These are phyloP conservation scores for Solanum appendiculatum DNA, from an alignment of 257 asterid genomes.

Conservation along the genomic window DNA sequence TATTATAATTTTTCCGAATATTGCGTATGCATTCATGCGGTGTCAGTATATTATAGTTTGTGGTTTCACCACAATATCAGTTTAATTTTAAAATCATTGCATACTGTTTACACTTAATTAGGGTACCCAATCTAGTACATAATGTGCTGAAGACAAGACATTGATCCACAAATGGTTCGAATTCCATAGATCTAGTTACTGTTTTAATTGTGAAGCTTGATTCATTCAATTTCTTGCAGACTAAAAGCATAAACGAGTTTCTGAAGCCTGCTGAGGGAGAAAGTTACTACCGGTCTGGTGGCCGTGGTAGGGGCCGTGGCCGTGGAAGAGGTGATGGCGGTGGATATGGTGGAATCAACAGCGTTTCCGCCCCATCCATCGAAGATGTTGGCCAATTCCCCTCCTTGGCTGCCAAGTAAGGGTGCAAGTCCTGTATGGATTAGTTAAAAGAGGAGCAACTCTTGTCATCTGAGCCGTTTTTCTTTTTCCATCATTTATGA, in stretches of 20 bases:
- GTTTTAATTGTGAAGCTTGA: neutral
- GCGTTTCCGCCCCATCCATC: neutral
- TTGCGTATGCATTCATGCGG: neutral
- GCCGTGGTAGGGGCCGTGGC: slow-evolving; percentile 1
- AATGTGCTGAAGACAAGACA: neutral
- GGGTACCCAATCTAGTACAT: neutral
- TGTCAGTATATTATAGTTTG: neutral
- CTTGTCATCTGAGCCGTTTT: neutral
- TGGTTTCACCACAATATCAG: neutral
- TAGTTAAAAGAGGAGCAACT: neutral
- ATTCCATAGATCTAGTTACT: neutral
- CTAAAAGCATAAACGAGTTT: neutral
- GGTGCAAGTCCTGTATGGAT: neutral
- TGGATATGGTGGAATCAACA: neutral
- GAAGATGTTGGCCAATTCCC: slow-evolving; percentile 6
- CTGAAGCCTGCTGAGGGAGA: slow-evolving; percentile 4
- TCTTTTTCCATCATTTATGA: neutral
- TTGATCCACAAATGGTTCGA: neutral
- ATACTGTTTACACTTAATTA: neutral
- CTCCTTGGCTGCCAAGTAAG: slow-evolving; percentile 2
- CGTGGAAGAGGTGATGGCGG: neutral
- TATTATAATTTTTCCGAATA: neutral
- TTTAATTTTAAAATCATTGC: neutral
- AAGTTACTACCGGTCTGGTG: neutral
- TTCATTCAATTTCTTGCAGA: neutral